Percentiles rank a stretch among this genome's conserved stretches.
phyloP scores from a whole-genome alignment of 129 eudicot species.

The Logfia minima region DNA sequence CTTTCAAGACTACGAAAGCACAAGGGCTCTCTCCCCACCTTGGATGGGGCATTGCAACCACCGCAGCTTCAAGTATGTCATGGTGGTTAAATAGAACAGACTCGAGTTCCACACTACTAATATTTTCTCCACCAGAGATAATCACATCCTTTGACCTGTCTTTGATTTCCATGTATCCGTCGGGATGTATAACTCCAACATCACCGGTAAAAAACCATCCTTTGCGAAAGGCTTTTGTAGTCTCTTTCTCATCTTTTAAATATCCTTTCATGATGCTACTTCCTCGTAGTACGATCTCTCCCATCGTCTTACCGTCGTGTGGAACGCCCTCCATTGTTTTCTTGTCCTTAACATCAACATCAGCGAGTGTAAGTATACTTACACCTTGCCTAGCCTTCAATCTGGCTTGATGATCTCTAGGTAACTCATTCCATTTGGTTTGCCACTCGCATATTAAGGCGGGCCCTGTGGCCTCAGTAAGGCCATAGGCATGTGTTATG shows the following conservation, averaged over 20 bases:
- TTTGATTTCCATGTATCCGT: slow-evolving; percentile 41
- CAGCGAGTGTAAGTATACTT: slow-evolving; percentile 26
- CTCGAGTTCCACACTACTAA: not conserved
- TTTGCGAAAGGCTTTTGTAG: slow-evolving; percentile 20
- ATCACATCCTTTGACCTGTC: not conserved
- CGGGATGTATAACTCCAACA: slow-evolving; percentile 44
- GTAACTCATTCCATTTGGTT: slow-evolving; percentile 28
- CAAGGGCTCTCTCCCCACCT: not conserved
- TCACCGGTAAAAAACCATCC: slow-evolving; percentile 47
- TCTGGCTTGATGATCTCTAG: slow-evolving; percentile 14
- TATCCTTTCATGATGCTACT: not conserved
- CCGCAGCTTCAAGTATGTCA: not conserved
- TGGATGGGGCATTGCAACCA: not conserved
- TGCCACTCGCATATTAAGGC: slow-evolving; percentile 26
- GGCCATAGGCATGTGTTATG: slow-evolving; percentile 45
- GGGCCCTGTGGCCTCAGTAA: slow-evolving; percentile 46
- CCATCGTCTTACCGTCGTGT: not conserved
- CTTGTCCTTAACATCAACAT: not conserved
- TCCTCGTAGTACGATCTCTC: not conserved
- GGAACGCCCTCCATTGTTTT: not conserved
- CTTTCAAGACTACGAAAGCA: not conserved
- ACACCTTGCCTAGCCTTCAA: slow-evolving; percentile 46
- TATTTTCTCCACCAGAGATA: not conserved
- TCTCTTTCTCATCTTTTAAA: slow-evolving; percentile 34
- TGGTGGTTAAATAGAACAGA: not conserved